Conservation (phyloP, 805 yeast genomes). For the Lachancea nothofagi region DNA sequence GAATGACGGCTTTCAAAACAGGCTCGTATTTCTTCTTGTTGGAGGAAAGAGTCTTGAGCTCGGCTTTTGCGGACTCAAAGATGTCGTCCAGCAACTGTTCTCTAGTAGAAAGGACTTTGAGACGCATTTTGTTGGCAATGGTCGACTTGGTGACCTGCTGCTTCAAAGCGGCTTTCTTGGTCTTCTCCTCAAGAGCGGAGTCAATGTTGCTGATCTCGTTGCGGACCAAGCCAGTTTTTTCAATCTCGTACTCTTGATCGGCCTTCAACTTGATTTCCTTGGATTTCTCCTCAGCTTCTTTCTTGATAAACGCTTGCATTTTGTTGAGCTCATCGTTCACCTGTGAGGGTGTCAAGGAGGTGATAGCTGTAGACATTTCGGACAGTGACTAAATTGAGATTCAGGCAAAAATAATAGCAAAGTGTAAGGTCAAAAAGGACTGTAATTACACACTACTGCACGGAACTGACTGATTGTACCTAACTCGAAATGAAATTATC, state of each 20-base stretch:
- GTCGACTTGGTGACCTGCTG: conserved; percentile 96
- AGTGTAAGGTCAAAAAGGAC: no score
- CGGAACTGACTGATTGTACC: no score
- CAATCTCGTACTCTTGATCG: conserved; percentile 97
- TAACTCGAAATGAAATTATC: no score
- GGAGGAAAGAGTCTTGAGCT: conserved; percentile 51
- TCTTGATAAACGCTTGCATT: conserved; percentile 97
- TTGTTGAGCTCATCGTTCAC: conserved; percentile 93
- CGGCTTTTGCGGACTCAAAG: conserved; percentile 60
- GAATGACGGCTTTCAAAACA: conserved; percentile 69
- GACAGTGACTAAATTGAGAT: background rate
- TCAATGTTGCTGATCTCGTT: conserved; percentile 88
- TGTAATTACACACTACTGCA: no score
- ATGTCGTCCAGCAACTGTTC: conserved; percentile 73
- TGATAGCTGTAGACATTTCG: conserved; percentile 34
- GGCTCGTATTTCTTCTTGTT: conserved; percentile 60
- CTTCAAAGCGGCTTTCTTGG: conserved; percentile 85
- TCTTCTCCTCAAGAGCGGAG: conserved; percentile 66
- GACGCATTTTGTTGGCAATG: conserved; percentile 90
- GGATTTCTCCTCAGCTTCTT: conserved; percentile 98
- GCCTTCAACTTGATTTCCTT: conserved; percentile 93
- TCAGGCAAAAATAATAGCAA: background rate
- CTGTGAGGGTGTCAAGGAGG: conserved; percentile 41
- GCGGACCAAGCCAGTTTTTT: conserved; percentile 91
- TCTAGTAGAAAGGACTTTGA: conserved; percentile 80